phyloP scores from a whole-genome alignment of 257 asterid genomes.

The Capsicum baccatum region DNA sequence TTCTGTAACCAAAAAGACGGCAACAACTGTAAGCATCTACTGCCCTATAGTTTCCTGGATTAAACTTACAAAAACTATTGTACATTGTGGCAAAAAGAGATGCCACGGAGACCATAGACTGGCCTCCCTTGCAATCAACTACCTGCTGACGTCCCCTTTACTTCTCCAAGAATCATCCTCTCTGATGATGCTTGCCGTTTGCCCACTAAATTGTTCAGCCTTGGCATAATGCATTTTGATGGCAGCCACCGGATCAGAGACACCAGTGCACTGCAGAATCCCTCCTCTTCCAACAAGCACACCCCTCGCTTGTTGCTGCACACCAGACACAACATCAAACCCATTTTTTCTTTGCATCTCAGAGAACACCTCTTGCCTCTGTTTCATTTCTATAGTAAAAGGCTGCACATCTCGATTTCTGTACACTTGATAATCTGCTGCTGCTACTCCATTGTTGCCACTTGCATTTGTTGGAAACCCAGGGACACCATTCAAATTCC shows the following conservation, averaged over 20 bases:
- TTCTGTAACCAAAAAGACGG: constrained; percentile 45
- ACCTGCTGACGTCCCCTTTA: constrained; percentile 82
- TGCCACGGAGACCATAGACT: constrained; percentile 46
- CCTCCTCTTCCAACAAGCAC: constrained; percentile 64
- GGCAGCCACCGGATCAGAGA: constrained; percentile 89
- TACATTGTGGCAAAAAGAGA: constrained; percentile 60
- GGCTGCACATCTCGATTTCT: constrained; percentile 58
- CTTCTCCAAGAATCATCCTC: constrained; percentile 78
- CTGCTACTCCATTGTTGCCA: constrained; percentile 44
- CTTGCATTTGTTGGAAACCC: constrained; percentile 47
- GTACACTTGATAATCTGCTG: constrained; percentile 50
- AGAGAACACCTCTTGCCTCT: constrained; percentile 53
- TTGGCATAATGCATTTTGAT: constrained; percentile 78
- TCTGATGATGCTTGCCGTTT: constrained; percentile 47
- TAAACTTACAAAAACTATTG: constrained; percentile 58
- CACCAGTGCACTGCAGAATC: constrained; percentile 60
- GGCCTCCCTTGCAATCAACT: constrained; percentile 47
- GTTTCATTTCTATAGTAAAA: constrained; percentile 60
- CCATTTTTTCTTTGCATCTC: constrained; percentile 81
- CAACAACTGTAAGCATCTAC: constrained; percentile 43
- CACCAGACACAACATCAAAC: constrained; percentile 52
- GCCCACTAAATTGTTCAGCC: constrained; percentile 57
- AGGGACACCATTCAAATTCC: constrained; percentile 55
- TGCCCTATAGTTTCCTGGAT: constrained; percentile 52
- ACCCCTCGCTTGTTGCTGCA: constrained; percentile 60